These are phyloP conservation scores for grape (Vitis vinifera) DNA, from an alignment of 164 flowering plant genomes.

Conservation along the genomic window ASM3070453v1 NC_081821.1:7925001-7925500, in stretches of 20 bases:
- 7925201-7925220: not conserved
- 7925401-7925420: too few species aligned
- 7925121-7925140: not conserved
- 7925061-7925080: not conserved
- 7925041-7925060: not conserved
- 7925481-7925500: too few species aligned
- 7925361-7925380: too few species aligned
- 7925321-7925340: not conserved
- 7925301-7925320: too few species aligned
- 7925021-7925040: not conserved
- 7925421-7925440: too few species aligned
- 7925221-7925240: constrained; percentile 12
- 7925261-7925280: constrained; percentile 3
- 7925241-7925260: not conserved
- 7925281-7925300: not conserved
- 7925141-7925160: constrained; percentile 1
- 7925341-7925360: not conserved
- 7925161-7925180: constrained; percentile 2
- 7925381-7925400: too few species aligned
- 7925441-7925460: too few species aligned
- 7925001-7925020: too few species aligned
- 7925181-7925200: not conserved
- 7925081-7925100: not conserved
- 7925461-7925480: too few species aligned
- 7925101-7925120: too few species aligned